Conservation (phyloP, 2,329 filamentous ascomycete species). For the Epichloe glyceriae region DNA sequence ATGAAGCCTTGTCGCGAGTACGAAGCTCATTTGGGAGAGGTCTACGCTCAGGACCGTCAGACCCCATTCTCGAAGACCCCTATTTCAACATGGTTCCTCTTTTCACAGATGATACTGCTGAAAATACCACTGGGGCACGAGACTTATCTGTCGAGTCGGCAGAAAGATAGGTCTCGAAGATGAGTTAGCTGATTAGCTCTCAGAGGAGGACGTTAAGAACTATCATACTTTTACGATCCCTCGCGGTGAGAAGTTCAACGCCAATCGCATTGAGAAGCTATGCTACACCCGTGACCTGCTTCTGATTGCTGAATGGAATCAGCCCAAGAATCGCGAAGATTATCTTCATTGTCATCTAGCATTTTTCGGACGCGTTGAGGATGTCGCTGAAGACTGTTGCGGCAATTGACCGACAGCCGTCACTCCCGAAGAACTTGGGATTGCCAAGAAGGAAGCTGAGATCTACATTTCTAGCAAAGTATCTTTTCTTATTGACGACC, state of each 20-base stretch:
- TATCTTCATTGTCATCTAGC: constrained; percentile 74
- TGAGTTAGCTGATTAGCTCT: constrained; percentile 73
- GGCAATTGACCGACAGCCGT: constrained; percentile 59
- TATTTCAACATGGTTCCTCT: constrained; percentile 53
- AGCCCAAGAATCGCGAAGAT: constrained; percentile 58
- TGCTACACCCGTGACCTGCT: constrained; percentile 71
- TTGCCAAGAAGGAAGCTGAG: constrained; percentile 59
- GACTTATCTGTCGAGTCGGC: constrained; percentile 42
- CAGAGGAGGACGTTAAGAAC: constrained; percentile 61
- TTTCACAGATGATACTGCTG: constrained; percentile 42
- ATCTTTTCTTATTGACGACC: constrained; percentile 66
- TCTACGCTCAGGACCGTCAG: constrained; percentile 55
- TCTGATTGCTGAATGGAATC: constrained; percentile 80
- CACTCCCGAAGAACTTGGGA: constrained; percentile 58
- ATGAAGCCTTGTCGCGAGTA: constrained; percentile 54
- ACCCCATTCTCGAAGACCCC: constrained; percentile 42
- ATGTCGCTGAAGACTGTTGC: constrained; percentile 72
- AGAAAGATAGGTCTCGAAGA: constrained; percentile 54
- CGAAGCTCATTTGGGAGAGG: constrained; percentile 51
- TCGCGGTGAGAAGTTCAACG: constrained; percentile 48
- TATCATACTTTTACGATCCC: constrained; percentile 69
- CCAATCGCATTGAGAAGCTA: constrained; percentile 66
- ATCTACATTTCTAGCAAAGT: constrained; percentile 64
- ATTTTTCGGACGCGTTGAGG: constrained; percentile 65
- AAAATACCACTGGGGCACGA: constrained; percentile 50